phyloP scores from a whole-genome alignment of 2,329 filamentous ascomycete genomes.

The Acarospora socialis region DNA sequence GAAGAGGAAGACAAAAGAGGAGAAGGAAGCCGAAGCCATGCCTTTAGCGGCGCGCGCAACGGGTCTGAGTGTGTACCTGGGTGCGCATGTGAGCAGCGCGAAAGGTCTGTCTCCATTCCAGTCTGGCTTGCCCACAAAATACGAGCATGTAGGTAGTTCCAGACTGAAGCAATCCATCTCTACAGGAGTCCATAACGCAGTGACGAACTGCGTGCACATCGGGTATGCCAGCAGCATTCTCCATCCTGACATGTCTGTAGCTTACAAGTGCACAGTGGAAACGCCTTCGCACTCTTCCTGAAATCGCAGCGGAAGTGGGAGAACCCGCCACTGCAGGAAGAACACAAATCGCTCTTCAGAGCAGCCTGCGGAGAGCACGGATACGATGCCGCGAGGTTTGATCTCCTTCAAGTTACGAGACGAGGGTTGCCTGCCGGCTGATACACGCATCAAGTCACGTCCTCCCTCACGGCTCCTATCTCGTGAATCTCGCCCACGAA shows the following conservation, averaged over 20 bases:
- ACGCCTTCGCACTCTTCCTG: slow-evolving; percentile 86
- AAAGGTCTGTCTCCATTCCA: slow-evolving; percentile 45
- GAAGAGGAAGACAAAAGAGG: slow-evolving; percentile 41
- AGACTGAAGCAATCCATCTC: slow-evolving; percentile 1
- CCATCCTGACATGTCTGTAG: neutral
- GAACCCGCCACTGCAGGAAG: slow-evolving; percentile 59
- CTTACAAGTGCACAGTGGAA: slow-evolving; percentile 43
- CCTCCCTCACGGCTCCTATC: slow-evolving; percentile 87
- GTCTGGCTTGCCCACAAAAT: slow-evolving; percentile 2
- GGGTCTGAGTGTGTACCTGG: slow-evolving; percentile 67
- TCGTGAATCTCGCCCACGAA: slow-evolving; percentile 84
- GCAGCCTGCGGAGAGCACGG: slow-evolving; percentile 50
- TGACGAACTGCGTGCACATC: slow-evolving; percentile 63
- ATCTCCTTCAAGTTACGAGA: neutral
- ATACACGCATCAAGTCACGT: slow-evolving; percentile 40
- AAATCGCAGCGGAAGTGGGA: slow-evolving; percentile 95
- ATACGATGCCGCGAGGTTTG: slow-evolving; percentile 51
- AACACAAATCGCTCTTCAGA: slow-evolving; percentile 55
- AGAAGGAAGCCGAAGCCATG: slow-evolving; percentile 41
- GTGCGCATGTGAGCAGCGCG: slow-evolving; percentile 81
- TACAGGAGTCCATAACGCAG: slow-evolving; percentile 73
- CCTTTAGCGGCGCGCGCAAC: slow-evolving; percentile 56
- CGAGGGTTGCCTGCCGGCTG: slow-evolving; percentile 3
- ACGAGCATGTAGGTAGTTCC: slow-evolving; percentile 10
- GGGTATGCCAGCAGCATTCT: slow-evolving; percentile 30